phyloP scores from a whole-genome alignment of 257 asterid species.

The Solanum microdontum region DNA sequence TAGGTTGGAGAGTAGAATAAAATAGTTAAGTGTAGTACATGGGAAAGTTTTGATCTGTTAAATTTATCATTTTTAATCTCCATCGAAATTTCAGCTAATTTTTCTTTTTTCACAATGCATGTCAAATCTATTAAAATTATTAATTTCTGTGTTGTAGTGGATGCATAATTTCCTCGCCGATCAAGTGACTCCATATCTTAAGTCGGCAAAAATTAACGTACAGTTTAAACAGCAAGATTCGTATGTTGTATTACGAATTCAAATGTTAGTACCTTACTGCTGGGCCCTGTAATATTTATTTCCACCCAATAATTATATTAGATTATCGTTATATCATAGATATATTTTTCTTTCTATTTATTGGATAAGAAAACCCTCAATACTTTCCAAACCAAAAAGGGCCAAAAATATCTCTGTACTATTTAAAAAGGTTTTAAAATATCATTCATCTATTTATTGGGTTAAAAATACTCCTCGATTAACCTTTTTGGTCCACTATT shows the following conservation, averaged over 20 bases:
- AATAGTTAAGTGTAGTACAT: no score
- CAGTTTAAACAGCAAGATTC: neutral
- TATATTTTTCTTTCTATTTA: no score
- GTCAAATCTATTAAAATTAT: neutral
- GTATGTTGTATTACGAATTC: neutral
- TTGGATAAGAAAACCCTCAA: neutral
- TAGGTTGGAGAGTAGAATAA: neutral
- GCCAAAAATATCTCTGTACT: rapidly evolving
- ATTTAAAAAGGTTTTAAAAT: no score
- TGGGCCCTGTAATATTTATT: neutral
- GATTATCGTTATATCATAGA: no score
- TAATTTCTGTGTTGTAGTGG: neutral
- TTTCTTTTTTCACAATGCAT: neutral
- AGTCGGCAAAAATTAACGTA: neutral
- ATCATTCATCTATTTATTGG: no score
- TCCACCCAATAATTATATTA: neutral
- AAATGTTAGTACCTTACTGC: neutral
- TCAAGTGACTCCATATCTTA: neutral
- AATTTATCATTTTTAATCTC: neutral
- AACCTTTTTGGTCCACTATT: no score
- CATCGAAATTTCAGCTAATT: neutral
- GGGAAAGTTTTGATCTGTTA: neutral
- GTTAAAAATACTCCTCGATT: no score
- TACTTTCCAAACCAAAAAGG: neutral
- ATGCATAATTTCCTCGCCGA: neutral